Base-by-base conservation (phyloP, 192 early-diverging fungal species). In the Tieghemiomyces parasiticus region DNA sequence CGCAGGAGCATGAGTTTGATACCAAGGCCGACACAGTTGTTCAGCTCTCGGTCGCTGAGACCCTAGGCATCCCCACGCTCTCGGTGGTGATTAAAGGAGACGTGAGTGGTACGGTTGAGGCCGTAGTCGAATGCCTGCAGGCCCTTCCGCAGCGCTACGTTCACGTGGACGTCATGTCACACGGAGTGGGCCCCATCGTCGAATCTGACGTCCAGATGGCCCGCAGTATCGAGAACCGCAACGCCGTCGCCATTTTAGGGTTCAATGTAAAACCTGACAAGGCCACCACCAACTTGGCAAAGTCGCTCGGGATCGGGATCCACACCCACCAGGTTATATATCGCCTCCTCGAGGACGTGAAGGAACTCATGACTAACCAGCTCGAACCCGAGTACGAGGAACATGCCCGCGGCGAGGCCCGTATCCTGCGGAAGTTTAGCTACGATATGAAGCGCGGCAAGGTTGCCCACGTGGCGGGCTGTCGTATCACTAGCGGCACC, bases 81-180 rank as follows among this genome's bases (percentile, higher is more conserved):
- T 65, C 67, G 1, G 60, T 73, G 24, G 60, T 77, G n/a, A 63
- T 77, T 58, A 74, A 78, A 60, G 73, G 78, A 59, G 95, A 98
- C 66, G 95, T 98, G 2, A 87, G 89, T 60, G 95, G 95, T 31
- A 89, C 92, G 3, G 76, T 89, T 20, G 95, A 95, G 65, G 93
- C 95, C 0, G 76, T 98, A 0, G 71, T 78, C 0, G 85, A 86
- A 56, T 81, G 83, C 4, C 68, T 98, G 19, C 61, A 78, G 47
- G 79, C 80, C n/a, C 61, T 98, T 8, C 91, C 88, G 0, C 79
- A 74, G 26, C 81, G 88, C 62, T 84, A 92, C 59, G 85, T 91
- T 45, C 65, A 75, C 9, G 70, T 84, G 47, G 78, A 81, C 33
- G 80, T 95, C 22, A 78, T 95, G 28, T 70, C 74, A 61, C 76